A percentile compares a stretch with the other conserved stretches of the same genome.
Conservation (phyloP, 2,329 filamentous ascomycete species). For the Fusarium newnesense region DNA sequence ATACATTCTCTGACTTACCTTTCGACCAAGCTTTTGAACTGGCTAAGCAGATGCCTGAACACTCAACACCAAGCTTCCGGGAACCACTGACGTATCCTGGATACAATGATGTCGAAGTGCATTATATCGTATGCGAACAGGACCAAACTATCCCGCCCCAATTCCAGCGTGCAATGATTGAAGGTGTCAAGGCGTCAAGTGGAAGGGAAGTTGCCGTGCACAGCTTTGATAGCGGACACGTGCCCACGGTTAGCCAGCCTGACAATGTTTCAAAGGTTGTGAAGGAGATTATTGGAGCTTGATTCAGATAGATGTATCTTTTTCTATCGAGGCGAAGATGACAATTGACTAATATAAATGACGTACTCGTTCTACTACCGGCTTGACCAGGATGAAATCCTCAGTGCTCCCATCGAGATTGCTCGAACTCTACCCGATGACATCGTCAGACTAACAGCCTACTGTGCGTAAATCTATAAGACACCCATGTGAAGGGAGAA, state of each 20-base stretch:
- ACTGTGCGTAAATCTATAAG: neutral
- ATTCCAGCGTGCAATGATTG: conserved; percentile 18
- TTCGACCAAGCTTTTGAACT: conserved; percentile 2
- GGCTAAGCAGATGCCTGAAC: conserved; percentile 12
- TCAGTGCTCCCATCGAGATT: neutral
- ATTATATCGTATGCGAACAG: conserved; percentile 28
- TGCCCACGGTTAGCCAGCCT: conserved; percentile 3
- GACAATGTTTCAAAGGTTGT: conserved; percentile 5
- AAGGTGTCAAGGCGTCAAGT: conserved; percentile 1
- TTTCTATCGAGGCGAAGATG: accelerated
- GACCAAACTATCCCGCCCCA: conserved; percentile 3
- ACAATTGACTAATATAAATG: accelerated
- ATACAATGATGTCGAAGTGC: conserved; percentile 27
- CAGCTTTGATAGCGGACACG: conserved; percentile 4
- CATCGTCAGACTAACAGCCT: neutral
- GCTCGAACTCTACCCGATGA: neutral
- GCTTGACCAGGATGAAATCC: neutral
- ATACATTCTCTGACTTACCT: conserved; percentile 21
- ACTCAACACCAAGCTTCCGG: conserved; percentile 26
- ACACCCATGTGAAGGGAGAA: neutral
- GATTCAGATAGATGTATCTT: neutral
- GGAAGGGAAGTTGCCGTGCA: conserved; percentile 1
- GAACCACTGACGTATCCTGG: conserved; percentile 28
- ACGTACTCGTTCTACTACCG: neutral
- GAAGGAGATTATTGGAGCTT: conserved; percentile 4